Base-by-base conservation (phyloP, 2,329 filamentous ascomycete species). In the Xylaria multiplex region DNA sequence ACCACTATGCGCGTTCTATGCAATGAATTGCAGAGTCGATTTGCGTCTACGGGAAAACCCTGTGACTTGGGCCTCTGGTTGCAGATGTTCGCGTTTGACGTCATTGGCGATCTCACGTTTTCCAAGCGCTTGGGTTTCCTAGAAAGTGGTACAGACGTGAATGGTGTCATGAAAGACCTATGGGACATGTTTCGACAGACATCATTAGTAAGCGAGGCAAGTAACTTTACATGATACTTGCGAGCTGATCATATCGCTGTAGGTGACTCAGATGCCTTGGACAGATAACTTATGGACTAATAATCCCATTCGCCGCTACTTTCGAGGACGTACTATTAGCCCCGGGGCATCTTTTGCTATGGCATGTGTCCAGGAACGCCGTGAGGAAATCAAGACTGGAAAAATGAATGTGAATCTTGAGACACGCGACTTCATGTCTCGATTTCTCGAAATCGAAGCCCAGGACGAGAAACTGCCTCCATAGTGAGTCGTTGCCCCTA, bases 31-130 rank as follows among this genome's bases (percentile, higher is more conserved):
- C 27, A 27, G 27, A 27, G 27, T 27, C 27, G 27, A 27, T 27
- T 27, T 27, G 27, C 27, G 27, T 27, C 27, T 27, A 27, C 27
- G 5, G n/a, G 19, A 50, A 30, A 27, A 22, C 13, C 37, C 1
- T 54, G 40, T 32, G 63, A 71, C 16, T 37, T 69, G 11, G 65
- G 64, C 2, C 32, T 16, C 7, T 71, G 67, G 67, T 27, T 71
- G n/a, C 67, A 71, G 59, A 59, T 43, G 46, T 76, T 72, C 53
- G 74, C 75, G 16, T 76, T 75, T 43, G 74, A 76, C 61, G 72
- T 75, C 24, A 69, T 76, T 16, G 73, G 74, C 2, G 71, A 75
- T 45, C 64, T 76, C 37, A 74, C 73, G 7, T 75, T 73, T 49
- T 67, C 65, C 14, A 73, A 69, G 53, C 61, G 67, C 45, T 67